A percentile compares a stretch with the other conserved stretches of the same genome.
Conservation (phyloP, 2,329 filamentous ascomycete genomes). For the Aspergillus quadrilineatus region DNA sequence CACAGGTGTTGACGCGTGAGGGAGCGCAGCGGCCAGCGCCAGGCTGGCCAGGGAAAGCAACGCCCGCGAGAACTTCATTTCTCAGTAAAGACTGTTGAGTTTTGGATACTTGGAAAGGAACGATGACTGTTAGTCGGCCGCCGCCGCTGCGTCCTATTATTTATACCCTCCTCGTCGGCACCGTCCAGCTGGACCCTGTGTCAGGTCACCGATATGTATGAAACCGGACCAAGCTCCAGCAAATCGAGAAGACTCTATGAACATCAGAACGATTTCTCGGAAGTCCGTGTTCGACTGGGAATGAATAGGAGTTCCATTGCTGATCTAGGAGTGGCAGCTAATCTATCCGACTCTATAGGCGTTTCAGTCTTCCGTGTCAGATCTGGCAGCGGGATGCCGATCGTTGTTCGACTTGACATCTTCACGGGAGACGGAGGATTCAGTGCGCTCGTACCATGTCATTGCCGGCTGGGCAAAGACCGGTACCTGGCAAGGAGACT, state of each 20-base stretch:
- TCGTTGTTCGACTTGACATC: not conserved
- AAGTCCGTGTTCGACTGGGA: not conserved
- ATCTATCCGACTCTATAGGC: constrained; percentile 10
- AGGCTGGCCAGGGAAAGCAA: constrained; percentile 20
- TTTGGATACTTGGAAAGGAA: too few relatives aligned
- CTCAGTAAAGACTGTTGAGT: not conserved
- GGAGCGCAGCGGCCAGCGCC: constrained; percentile 20
- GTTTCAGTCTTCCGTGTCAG: constrained; percentile 16
- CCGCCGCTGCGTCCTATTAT: not conserved
- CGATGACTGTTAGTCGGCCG: too few relatives aligned
- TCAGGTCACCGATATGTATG: not conserved
- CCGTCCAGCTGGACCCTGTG: not conserved
- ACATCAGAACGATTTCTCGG: not conserved
- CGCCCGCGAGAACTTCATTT: constrained; percentile 19
- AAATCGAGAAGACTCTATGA: not conserved
- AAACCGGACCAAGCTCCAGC: not conserved
- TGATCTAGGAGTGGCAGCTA: constrained; percentile 1
- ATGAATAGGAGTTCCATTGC: not conserved
- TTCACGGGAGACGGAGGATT: constrained; percentile 7
- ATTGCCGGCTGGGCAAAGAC: not conserved
- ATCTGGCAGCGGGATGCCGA: constrained; percentile 12
- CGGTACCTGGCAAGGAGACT: too few relatives aligned
- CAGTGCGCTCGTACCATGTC: not conserved
- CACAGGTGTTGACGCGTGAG: constrained; percentile 1
- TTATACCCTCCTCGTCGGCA: not conserved